Conservation (phyloP, 2,329 filamentous ascomycete species). For the Hymenoscyphus occultus region DNA sequence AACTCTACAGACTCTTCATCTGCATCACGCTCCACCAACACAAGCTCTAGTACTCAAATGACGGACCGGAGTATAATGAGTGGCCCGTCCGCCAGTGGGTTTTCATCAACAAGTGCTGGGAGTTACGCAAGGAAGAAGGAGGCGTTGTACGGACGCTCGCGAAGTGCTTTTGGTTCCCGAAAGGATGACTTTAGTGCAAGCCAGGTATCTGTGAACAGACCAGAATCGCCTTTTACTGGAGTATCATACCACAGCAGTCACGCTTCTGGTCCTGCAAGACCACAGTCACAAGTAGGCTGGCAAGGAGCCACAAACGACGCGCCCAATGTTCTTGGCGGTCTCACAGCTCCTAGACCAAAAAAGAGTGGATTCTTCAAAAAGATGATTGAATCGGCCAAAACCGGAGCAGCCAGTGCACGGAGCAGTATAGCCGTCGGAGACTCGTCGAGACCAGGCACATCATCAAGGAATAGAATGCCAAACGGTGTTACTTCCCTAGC, state of each 20-base stretch:
- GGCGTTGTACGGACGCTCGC: constrained; percentile 48
- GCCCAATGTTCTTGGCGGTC: constrained; percentile 70
- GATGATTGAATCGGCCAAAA: constrained; percentile 91
- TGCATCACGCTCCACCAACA: constrained; percentile 63
- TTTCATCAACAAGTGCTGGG: constrained; percentile 93
- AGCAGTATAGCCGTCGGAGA: constrained; percentile 74
- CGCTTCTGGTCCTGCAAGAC: constrained; percentile 47
- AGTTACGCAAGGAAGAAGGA: constrained; percentile 78
- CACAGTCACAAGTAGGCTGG: constrained; percentile 66
- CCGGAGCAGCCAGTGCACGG: constrained; percentile 83
- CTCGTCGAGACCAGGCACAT: constrained; percentile 38
- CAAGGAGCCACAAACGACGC: constrained; percentile 55
- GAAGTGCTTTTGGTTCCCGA: constrained; percentile 62
- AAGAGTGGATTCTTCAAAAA: constrained; percentile 94
- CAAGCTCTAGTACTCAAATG: constrained; percentile 68
- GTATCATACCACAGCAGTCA: constrained; percentile 93
- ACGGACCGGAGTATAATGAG: constrained; percentile 92
- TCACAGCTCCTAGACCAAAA: constrained; percentile 71
- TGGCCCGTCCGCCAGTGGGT: constrained; percentile 81
- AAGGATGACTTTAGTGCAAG: constrained; percentile 42
- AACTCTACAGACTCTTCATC: constrained; percentile 76
- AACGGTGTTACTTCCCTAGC: constrained; percentile 49
- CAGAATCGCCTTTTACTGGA: constrained; percentile 67
- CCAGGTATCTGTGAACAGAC: constrained; percentile 45
- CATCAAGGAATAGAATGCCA: constrained; percentile 28